Percentiles rank a stretch among this genome's conserved stretches.
phyloP scores from a whole-genome alignment of 768 basidiomycete genomes.

The Imleria badia region DNA sequence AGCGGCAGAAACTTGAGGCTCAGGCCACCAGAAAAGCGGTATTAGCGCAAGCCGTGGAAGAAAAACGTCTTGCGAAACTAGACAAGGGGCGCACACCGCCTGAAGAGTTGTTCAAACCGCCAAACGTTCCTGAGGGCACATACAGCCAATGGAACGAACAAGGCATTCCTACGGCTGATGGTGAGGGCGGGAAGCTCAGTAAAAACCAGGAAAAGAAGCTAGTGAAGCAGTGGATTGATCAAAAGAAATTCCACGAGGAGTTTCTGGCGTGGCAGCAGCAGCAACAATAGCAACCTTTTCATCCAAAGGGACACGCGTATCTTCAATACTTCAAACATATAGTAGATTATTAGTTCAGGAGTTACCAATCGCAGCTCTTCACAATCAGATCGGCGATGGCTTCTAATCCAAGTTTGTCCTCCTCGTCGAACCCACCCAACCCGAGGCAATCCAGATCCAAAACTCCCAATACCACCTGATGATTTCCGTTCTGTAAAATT shows the following conservation, averaged over 20 bases:
- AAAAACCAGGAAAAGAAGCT: conserved; percentile 80
- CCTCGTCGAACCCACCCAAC: conserved; percentile 66
- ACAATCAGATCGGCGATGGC: conserved; percentile 65
- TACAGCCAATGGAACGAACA: conserved; percentile 83
- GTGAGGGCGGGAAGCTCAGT: conserved; percentile 78
- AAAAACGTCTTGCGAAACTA: conserved; percentile 73
- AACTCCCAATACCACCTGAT: conserved; percentile 49
- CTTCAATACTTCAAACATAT: background rate
- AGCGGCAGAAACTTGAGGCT: conserved; percentile 68
- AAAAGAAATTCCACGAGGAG: conserved; percentile 80
- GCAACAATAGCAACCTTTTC: conserved; percentile 12
- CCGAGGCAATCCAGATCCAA: conserved; percentile 87
- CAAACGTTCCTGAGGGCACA: conserved; percentile 66
- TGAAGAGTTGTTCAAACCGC: conserved; percentile 79
- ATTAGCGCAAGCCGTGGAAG: conserved; percentile 58
- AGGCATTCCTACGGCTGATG: conserved; percentile 85
- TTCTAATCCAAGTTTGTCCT: conserved; percentile 77
- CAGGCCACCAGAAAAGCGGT: conserved; percentile 82
- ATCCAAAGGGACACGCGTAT: background rate
- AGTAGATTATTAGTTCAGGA: conserved; percentile 13
- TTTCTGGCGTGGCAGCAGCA: conserved; percentile 54
- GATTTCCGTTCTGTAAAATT: conserved; percentile 35
- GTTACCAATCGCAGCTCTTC: conserved; percentile 64
- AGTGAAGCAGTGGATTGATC: conserved; percentile 67
- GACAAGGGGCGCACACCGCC: conserved; percentile 81